Evolutionary conservation across 208 protist species (phyloP).

Genomic region (Leishmania mexicana): DNA sequence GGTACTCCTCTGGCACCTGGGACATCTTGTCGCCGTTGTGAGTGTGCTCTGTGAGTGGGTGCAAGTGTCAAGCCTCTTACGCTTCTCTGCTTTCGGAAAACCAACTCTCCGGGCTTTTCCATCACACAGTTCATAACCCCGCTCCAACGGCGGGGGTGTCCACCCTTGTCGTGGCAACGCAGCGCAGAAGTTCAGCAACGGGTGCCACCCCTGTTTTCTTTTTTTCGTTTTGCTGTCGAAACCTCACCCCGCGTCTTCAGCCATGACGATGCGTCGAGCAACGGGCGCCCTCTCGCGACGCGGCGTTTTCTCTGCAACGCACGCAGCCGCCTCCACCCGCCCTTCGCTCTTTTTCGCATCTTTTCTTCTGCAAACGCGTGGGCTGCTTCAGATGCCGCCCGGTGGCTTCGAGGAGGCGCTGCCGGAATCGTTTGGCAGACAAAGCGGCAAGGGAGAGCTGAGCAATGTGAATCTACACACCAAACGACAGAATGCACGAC

Average conservation of each 20-base stretch:
- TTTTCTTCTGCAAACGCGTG: background rate
- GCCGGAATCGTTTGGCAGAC: conserved; percentile 51
- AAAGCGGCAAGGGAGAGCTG: conserved; percentile 44
- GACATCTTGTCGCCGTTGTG: background rate
- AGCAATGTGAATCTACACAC: conserved; percentile 57
- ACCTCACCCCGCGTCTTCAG: background rate
- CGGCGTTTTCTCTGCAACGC: background rate
- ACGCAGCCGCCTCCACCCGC: background rate
- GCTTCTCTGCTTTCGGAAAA: background rate
- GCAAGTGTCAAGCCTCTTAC: background rate
- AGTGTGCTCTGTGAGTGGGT: background rate
- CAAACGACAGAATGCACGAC: conserved; percentile 20
- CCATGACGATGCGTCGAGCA: background rate
- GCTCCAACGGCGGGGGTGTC: background rate
- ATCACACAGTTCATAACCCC: background rate
- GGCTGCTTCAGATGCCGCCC: conserved; percentile 46
- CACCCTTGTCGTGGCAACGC: background rate
- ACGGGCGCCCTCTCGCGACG: background rate
- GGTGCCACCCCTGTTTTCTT: background rate
- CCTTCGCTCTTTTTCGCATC: background rate
- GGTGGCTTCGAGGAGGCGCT: conserved; percentile 62
- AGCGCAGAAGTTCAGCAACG: background rate
- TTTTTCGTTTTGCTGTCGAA: background rate
- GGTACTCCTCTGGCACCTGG: background rate
- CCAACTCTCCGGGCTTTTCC: background rate